phyloP scores from a whole-genome alignment of 208 protist species.

The Trypanosoma caninum region DNA sequence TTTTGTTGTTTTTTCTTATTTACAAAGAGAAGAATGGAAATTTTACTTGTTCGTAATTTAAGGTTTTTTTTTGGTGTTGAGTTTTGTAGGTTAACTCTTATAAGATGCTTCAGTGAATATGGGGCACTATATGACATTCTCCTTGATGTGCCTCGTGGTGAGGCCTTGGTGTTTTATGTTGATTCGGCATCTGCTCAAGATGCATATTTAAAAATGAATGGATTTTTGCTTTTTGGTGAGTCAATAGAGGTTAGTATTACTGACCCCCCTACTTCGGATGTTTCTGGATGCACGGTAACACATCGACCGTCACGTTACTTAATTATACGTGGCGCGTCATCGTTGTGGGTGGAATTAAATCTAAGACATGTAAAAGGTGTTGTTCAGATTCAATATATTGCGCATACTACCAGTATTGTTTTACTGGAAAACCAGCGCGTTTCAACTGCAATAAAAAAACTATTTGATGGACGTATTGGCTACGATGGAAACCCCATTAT shows the following conservation, averaged over 20 bases:
- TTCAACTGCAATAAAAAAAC: slow-evolving; percentile 22
- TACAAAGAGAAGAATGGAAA: slow-evolving; percentile 41
- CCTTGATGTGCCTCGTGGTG: slow-evolving; percentile 36
- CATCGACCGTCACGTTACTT: slow-evolving; percentile 36
- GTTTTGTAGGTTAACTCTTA: slow-evolving; percentile 49
- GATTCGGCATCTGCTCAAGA: slow-evolving; percentile 63
- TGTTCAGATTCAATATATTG: slow-evolving; percentile 31
- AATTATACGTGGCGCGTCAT: slow-evolving; percentile 46
- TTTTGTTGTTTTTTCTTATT: too few species aligned
- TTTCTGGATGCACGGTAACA: slow-evolving; percentile 55
- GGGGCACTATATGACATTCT: slow-evolving; percentile 60
- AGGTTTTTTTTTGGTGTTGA: slow-evolving; percentile 52
- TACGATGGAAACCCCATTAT: slow-evolving; percentile 28
- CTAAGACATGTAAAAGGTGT: slow-evolving; percentile 50
- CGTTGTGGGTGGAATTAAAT: slow-evolving; percentile 48
- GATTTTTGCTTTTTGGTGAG: slow-evolving; percentile 53
- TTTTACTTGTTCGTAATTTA: slow-evolving; percentile 44
- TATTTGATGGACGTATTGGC: slow-evolving; percentile 27
- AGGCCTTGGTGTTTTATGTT: slow-evolving; percentile 48
- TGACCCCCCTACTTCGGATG: slow-evolving; percentile 34
- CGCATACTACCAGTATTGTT: slow-evolving; percentile 42
- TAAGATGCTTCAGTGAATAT: slow-evolving; percentile 37
- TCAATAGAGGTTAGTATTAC: slow-evolving; percentile 44
- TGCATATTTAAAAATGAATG: slow-evolving; percentile 60
- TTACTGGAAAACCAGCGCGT: slow-evolving; percentile 23